phyloP scores from a whole-genome alignment of 441 rosid genomes.

The Omphalea diandra region DNA sequence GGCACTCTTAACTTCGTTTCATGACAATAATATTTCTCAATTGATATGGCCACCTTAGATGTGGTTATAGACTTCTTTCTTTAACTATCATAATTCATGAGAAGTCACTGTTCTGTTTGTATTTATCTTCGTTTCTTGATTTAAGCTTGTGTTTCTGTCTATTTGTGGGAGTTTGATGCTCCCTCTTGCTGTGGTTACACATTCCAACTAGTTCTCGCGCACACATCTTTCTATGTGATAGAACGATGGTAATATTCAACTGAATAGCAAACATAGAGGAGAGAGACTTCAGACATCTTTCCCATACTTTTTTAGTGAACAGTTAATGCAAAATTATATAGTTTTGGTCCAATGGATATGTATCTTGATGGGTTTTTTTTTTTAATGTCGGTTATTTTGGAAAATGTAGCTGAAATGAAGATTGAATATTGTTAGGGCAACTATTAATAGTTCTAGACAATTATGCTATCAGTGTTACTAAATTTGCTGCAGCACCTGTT shows the following conservation, averaged over 20 bases:
- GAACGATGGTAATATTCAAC: neutral
- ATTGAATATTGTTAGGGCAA: too few species aligned
- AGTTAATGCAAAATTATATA: neutral
- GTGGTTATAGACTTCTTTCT: too few species aligned
- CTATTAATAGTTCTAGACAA: too few species aligned
- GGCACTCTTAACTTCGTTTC: slow-evolving; percentile 14
- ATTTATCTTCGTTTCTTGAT: neutral
- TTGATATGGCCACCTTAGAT: slow-evolving; percentile 5
- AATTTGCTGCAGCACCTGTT: neutral
- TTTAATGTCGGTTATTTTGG: too few species aligned
- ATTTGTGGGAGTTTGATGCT: neutral
- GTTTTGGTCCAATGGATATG: neutral
- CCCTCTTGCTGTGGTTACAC: neutral
- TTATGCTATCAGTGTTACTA: too few species aligned
- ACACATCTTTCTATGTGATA: neutral
- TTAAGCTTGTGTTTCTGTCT: neutral
- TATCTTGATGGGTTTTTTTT: neutral
- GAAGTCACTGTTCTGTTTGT: neutral
- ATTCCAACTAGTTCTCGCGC: neutral
- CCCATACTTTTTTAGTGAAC: neutral
- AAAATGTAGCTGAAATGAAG: neutral
- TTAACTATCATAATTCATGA: too few species aligned
- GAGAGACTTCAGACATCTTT: neutral
- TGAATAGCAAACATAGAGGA: neutral
- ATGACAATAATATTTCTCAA: slow-evolving; percentile 8